These are phyloP conservation scores for Trichosporon sp. DNA, from an alignment of 1,284 basidiomycete species.

Conservation along the genomic window DNA sequence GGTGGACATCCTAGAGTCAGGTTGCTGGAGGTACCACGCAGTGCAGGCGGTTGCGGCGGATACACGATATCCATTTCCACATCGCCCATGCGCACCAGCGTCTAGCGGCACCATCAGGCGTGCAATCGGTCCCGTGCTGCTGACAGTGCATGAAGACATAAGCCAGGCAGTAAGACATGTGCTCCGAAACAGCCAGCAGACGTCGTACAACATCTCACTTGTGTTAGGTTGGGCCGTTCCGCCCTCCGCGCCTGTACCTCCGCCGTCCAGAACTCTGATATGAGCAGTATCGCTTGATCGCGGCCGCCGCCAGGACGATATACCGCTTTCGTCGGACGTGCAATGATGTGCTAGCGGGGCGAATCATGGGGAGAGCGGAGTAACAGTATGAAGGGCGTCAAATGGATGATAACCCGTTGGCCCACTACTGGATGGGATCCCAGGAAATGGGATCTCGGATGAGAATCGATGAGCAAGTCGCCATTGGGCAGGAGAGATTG, in stretches of 20 bases:
- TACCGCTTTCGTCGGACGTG: neutral
- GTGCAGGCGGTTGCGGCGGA: neutral
- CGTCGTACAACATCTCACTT: conserved; percentile 10
- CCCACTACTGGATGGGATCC: neutral
- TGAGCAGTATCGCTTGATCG: neutral
- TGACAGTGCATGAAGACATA: neutral
- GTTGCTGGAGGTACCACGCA: neutral
- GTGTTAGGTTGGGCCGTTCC: neutral
- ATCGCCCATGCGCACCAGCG: neutral
- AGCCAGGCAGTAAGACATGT: neutral
- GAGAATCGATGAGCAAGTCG: neutral
- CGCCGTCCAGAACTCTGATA: neutral
- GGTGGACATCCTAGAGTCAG: no score
- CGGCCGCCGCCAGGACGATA: neutral
- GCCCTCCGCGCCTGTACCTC: conserved; percentile 4
- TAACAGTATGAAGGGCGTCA: neutral
- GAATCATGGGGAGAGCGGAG: neutral
- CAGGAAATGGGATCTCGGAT: neutral
- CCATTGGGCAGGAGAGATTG: neutral
- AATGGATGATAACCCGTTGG: neutral
- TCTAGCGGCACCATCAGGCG: neutral
- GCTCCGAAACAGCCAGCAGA: conserved; percentile 1
- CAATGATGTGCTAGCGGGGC: neutral
- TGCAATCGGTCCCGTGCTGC: neutral
- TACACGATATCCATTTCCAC: neutral